A percentile compares a stretch with the other conserved stretches of the same genome.
Conservation (phyloP, 495 filamentous ascomycete species). For the Aspergillus olivimuriae region DNA sequence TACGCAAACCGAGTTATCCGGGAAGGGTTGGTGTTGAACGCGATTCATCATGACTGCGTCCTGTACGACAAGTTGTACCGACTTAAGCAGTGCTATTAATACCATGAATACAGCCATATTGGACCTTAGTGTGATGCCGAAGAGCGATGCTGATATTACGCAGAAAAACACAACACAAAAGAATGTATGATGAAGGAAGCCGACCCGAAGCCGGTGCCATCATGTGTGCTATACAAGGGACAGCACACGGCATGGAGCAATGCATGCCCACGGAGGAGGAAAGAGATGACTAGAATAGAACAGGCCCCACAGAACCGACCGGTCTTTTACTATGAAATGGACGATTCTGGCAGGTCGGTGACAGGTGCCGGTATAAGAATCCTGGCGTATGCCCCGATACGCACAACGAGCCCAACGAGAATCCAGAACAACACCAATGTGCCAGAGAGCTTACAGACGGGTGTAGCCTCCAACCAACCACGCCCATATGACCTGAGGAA, state of each 20-base stretch:
- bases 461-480: neutral
- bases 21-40: neutral
- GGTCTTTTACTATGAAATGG: neutral
- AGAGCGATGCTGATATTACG: conserved; percentile 1
- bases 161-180: conserved; percentile 1
- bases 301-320: conserved; percentile 1
- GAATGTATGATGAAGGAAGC: conserved; percentile 1
- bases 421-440: neutral
- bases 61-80: neutral
- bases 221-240: neutral
- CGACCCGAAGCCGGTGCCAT: neutral
- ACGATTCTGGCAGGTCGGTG: neutral
- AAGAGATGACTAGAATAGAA: neutral
- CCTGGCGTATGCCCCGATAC: neutral
- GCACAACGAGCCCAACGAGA: neutral
- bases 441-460: neutral
- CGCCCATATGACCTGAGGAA: neutral
- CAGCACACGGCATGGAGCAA: neutral
- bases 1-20: neutral
- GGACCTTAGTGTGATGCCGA: neutral
- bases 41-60: conserved; percentile 1
- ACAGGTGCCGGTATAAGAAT: neutral
- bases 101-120: neutral
- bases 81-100: conserved; percentile 1
- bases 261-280: neutral